phyloP scores from a whole-genome alignment of 1,139 yeast species.

The Wickerhamomyces sp. region DNA sequence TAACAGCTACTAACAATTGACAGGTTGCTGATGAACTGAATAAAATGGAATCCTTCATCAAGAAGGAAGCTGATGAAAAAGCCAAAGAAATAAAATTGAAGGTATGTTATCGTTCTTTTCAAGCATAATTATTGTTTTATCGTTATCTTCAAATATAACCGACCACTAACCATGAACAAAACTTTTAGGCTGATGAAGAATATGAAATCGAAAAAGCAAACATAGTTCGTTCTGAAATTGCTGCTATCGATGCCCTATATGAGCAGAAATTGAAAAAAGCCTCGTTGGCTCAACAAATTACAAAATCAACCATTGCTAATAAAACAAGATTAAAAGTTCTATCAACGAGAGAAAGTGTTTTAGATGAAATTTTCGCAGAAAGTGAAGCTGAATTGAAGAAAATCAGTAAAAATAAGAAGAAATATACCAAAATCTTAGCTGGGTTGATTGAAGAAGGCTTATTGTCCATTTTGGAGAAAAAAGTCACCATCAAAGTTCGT shows the following conservation, averaged over 20 bases:
- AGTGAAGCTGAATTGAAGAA: slow-evolving; percentile 60
- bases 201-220: slow-evolving; percentile 96
- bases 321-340: slow-evolving; percentile 89
- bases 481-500: slow-evolving; percentile 61
- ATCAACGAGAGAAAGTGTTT: slow-evolving; percentile 77
- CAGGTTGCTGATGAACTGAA: slow-evolving; percentile 92
- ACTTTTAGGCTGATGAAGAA: slow-evolving; percentile 78
- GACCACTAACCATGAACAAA: too few species aligned
- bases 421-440: slow-evolving; percentile 65
- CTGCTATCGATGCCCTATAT: slow-evolving; percentile 77
- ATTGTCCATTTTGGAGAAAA: slow-evolving; percentile 66
- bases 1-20: not conserved
- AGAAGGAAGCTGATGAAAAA: slow-evolving; percentile 98
- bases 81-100: slow-evolving; percentile 93
- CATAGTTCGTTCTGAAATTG: slow-evolving; percentile 86
- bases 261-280: slow-evolving; percentile 89
- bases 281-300: slow-evolving; percentile 87
- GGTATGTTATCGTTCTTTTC: slow-evolving; percentile 24
- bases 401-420: slow-evolving; percentile 41
- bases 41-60: slow-evolving; percentile 98
- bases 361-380: slow-evolving; percentile 67
- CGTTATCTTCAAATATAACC: not conserved
- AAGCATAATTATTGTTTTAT: not conserved
- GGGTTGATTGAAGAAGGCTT: slow-evolving; percentile 84
- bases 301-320: slow-evolving; percentile 92